Evolutionary conservation across 2,329 filamentous ascomycete genomes (phyloP), one percentile per base, ranked within the genome.

Genomic region (Nemania sp.): DNA sequence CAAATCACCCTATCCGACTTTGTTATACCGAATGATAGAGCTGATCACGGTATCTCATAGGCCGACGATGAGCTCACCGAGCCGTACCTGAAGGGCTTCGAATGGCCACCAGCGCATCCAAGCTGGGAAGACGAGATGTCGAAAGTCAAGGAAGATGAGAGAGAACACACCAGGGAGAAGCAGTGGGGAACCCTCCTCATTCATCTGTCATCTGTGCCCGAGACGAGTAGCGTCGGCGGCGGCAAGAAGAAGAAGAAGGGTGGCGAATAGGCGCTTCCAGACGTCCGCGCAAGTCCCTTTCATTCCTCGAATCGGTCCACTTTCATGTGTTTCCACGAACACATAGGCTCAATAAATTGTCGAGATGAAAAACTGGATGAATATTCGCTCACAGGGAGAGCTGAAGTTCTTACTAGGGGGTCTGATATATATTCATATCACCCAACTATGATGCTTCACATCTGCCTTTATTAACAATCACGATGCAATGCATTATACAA

Each of bases 41-140:
- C 61, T 43, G 41, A 59, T 11, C n/a, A 15, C 20, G 9, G 2
- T 11, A 14, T 22, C 22, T 23, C 51, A 58, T 65, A 96, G 92
- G 82, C 88, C 57, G 93, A 97, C 68, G 93, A 97, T 71, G 93
- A 97, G 73, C 80, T 97, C 57, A 89, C 93, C 51, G 80, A 83
- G 62, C 90, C 92, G 61, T 91, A 92, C 80, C 86, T 97, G 64
- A 87, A 87, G 67, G 93, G 93, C 63, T 97, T 97, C 77, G 91
- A 96, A 80, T 97, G 92, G 92, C 89, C 55, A 41, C 63, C 60
- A 15, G 54, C 57, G 15, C 61, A 67, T 51, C 48, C 54, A 3
- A 54, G 52, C 49, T 58, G 55, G 55, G 55, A 58, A 19, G 45
- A 54, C 1, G 52, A 60, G 46, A 58, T 58, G 49, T 11, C 49